These are phyloP conservation scores for Draba incana DNA, from an alignment of 345 rosid genomes.

Conservation along the genomic window DNA sequence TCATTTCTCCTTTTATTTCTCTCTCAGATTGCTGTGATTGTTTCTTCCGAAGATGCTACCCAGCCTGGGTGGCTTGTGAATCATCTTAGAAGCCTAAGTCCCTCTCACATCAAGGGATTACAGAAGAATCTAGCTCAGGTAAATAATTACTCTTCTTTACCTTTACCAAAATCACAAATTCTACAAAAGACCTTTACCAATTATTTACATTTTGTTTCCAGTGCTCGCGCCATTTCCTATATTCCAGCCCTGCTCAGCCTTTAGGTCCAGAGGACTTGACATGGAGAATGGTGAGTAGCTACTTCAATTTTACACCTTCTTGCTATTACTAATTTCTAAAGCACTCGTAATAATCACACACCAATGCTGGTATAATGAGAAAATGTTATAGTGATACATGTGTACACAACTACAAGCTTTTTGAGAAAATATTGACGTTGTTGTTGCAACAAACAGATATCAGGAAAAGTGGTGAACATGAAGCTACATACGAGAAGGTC, in stretches of 20 bases:
- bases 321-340: not conserved
- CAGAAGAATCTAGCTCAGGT: constrained; percentile 68
- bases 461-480: constrained; percentile 75
- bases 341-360: too few species aligned
- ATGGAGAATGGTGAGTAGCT: constrained; percentile 80
- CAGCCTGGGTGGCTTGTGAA: constrained; percentile 72
- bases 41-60: constrained; percentile 71
- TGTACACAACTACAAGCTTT: too few species aligned
- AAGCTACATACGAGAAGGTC: constrained; percentile 79
- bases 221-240: constrained; percentile 78
- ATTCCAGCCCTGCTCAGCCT: constrained; percentile 82
- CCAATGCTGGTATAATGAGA: too few species aligned
- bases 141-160: constrained; percentile 22
- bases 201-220: constrained; percentile 41
- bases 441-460: constrained; percentile 51
- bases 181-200: not conserved
- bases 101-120: constrained; percentile 57
- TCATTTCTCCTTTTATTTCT: not conserved
- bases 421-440: not conserved
- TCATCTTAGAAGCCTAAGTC: constrained; percentile 56
- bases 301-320: not conserved
- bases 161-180: not conserved
- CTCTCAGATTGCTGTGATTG: constrained; percentile 72
- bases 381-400: too few species aligned
- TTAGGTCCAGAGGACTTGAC: constrained; percentile 88